Percentiles rank a stretch among this genome's conserved stretches.
These are phyloP conservation scores for Herpotrichia juniperi DNA, from an alignment of 2,329 filamentous ascomycete genomes.

Conservation along the genomic window DNA sequence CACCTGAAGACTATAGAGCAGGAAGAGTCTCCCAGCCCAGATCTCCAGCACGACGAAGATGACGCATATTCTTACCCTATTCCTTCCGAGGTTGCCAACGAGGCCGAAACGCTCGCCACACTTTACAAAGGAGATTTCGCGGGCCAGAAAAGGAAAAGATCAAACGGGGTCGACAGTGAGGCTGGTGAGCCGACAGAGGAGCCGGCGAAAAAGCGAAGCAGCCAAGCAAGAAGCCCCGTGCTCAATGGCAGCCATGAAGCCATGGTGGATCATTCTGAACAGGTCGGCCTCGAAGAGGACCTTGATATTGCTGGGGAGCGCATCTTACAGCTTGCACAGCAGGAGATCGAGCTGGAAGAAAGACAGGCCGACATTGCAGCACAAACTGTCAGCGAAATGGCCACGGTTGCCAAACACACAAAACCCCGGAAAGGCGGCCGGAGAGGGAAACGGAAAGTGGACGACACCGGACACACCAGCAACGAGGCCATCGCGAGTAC, in stretches of 20 bases:
- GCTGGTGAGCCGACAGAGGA: conserved; percentile 42
- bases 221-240: conserved; percentile 25
- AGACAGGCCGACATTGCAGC: conserved; percentile 40
- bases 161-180: conserved; percentile 47
- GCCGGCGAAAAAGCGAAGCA: conserved; percentile 46
- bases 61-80: conserved; percentile 26
- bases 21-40: conserved; percentile 38
- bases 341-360: conserved; percentile 42
- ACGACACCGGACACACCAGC: conserved; percentile 29
- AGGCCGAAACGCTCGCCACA: conserved; percentile 31
- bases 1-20: conserved; percentile 40
- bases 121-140: conserved; percentile 21
- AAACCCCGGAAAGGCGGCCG: conserved; percentile 46
- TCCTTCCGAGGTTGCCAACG: conserved; percentile 24
- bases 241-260: conserved; percentile 40
- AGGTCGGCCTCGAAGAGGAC: conserved; percentile 53
- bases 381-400: conserved; percentile 39
- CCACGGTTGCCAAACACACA: conserved; percentile 42
- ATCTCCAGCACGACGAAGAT: conserved; percentile 20
- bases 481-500: conserved; percentile 62
- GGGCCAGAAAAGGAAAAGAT: conserved; percentile 54
- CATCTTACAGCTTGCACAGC: conserved; percentile 36
- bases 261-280: conserved; percentile 31
- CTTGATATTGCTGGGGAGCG: conserved; percentile 55
- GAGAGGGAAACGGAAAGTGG: conserved; percentile 61